Evolutionary conservation across 2,329 filamentous ascomycete genomes (phyloP), one percentile per base, ranked within the genome.

Genomic region (Botrytis medusae): DNA sequence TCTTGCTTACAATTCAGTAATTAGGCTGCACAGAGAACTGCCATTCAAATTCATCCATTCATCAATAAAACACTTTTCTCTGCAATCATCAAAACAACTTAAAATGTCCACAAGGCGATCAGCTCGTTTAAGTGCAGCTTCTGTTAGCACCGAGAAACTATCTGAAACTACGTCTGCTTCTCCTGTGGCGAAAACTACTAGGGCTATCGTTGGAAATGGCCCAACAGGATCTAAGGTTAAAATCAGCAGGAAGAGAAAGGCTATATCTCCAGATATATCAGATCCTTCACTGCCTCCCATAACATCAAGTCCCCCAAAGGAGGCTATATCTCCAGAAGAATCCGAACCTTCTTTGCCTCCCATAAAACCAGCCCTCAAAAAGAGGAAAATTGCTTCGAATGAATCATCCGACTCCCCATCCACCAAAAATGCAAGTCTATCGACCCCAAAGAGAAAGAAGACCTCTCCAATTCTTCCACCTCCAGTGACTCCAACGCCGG

Each of bases 401-500:
- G 73, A 74, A 51, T 65, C 67, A 51, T 69, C 64, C 34, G 60
- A 76, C 32, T 34, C 74, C 37, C 51, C 63, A 37, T 74, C 72
- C 54, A 69, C 37, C 51, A 64, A 73, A 63, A 70, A 74, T 63
- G 74, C 46, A 59, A 72, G 48, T 25, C 75, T 77, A 67, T 78
- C 78, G 60, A 80, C 80, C 8, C 79, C 79, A 57, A 70, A 62
- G 57, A 70, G 29, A 61, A 70, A 44, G 32, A 70, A 34, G 8
- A 9, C 29, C 16, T 46, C 67, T 42, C 12, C 34, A 32, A 69
- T 44, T 37, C 67, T 71, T 18, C 29, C 69, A 29, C 83, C 83
- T 48, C 84, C 83, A 7, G 76, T 82, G 64, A 86, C 84, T 0
- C 86, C 86, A 10, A 87, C 86, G 1, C 86, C 87, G 1, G 84